Evolutionary conservation across 805 yeast species (phyloP).

Genomic region (Wickerhamiella lipophila): DNA sequence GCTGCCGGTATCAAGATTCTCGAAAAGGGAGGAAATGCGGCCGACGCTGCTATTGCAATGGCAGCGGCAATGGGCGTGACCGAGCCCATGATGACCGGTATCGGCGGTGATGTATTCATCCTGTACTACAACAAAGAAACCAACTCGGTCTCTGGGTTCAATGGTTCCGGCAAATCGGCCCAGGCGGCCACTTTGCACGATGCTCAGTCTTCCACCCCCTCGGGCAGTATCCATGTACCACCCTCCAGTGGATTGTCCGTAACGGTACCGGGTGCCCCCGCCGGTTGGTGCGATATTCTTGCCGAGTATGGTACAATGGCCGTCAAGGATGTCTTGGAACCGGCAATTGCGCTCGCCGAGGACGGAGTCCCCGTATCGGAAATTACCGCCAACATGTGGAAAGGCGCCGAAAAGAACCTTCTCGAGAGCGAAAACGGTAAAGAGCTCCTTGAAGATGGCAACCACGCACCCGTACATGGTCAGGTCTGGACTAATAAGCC

Average conservation of each 20-base stretch:
- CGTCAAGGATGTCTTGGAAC: conserved; percentile 37
- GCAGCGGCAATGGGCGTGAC: conserved; percentile 30
- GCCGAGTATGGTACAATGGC: conserved; percentile 60
- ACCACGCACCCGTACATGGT: conserved; percentile 45
- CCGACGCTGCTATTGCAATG: conserved; percentile 34
- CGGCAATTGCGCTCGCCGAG: conserved; percentile 49
- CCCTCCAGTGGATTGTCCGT: conserved; percentile 43
- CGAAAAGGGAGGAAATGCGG: conserved; percentile 55
- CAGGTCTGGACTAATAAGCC: conserved; percentile 41
- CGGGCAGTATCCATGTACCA: conserved; percentile 39
- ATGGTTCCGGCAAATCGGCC: conserved; percentile 68
- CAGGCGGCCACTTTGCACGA: conserved; percentile 36
- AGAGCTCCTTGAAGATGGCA: conserved; percentile 27
- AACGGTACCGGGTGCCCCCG: conserved; percentile 69
- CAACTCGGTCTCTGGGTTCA: conserved; percentile 48
- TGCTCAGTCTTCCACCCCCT: conserved; percentile 29
- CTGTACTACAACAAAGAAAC: conserved; percentile 41
- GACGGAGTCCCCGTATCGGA: conserved; percentile 53
- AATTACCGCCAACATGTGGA: conserved; percentile 44
- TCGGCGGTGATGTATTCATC: conserved; percentile 40
- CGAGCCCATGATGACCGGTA: conserved; percentile 33
- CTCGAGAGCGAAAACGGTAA: conserved; percentile 27
- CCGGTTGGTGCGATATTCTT: conserved; percentile 64
- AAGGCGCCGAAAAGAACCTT: conserved; percentile 31
- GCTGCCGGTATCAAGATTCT: conserved; percentile 57